Evolutionary conservation across 2,329 filamentous ascomycete genomes (phyloP).

Genomic region (Lasiodiplodia theobromae): DNA sequence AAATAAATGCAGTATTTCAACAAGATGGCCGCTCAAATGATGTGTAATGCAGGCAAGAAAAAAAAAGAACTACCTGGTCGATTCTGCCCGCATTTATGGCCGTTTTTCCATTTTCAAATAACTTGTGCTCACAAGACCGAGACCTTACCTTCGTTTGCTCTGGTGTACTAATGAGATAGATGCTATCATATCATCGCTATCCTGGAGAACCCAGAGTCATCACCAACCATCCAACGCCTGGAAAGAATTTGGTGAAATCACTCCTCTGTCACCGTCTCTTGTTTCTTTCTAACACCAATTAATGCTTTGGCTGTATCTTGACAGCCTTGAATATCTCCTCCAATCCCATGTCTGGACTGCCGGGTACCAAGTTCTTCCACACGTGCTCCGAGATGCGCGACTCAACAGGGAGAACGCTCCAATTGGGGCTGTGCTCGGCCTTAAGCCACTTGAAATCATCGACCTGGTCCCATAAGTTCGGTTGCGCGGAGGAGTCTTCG

Average conservation of each 20-base stretch:
- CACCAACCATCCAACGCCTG: neutral
- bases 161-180: neutral
- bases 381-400: constrained; percentile 66
- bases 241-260: neutral
- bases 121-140: neutral
- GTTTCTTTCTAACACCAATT: neutral
- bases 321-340: constrained; percentile 68
- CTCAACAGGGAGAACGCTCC: constrained; percentile 71
- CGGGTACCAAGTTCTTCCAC: constrained; percentile 74
- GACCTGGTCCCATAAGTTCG: constrained; percentile 85
- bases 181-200: neutral
- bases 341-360: constrained; percentile 66
- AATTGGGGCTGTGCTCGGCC: constrained; percentile 84
- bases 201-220: neutral
- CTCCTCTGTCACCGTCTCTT: neutral
- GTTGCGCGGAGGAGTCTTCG: constrained; percentile 25
- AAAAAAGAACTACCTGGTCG: neutral
- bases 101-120: neutral
- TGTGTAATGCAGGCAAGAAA: neutral
- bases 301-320: constrained; percentile 20
- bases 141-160: neutral
- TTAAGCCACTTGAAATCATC: constrained; percentile 99
- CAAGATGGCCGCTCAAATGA: neutral
- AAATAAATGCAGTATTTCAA: neutral
- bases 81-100: constrained; percentile 1